Conservation (phyloP, 106 monocot species). For the Allium fistulosum region DNA sequence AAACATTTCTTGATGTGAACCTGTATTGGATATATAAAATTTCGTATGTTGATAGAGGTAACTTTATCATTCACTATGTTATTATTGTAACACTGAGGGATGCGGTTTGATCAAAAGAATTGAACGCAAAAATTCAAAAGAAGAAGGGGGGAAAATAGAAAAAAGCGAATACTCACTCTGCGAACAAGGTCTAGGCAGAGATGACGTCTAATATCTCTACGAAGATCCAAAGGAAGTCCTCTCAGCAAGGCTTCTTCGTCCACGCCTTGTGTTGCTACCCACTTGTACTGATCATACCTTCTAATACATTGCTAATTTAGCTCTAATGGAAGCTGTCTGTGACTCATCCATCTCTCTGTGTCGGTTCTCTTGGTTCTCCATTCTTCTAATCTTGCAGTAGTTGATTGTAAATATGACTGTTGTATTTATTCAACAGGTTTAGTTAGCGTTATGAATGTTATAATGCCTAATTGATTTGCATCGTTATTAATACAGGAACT, state of each 20-base stretch:
- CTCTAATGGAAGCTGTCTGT: slow-evolving; percentile 54
- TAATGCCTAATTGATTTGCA: background rate
- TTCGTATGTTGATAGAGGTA: too few species aligned
- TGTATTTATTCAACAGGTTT: background rate
- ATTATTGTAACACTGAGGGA: too few species aligned
- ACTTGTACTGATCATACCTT: slow-evolving; percentile 69
- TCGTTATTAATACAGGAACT: background rate
- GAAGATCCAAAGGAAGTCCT: slow-evolving; percentile 62
- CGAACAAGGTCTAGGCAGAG: slow-evolving; percentile 78
- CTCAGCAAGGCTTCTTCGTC: slow-evolving; percentile 57
- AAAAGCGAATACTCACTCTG: slow-evolving; percentile 17
- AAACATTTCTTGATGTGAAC: too few species aligned
- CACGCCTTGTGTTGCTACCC: slow-evolving; percentile 69
- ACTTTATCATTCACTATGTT: too few species aligned
- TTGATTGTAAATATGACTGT: slow-evolving; percentile 61
- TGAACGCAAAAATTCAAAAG: too few species aligned
- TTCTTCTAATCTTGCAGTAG: slow-evolving; percentile 30
- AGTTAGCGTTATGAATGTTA: background rate
- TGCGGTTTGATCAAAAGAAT: too few species aligned
- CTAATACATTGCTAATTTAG: slow-evolving; percentile 49
- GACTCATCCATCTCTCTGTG: slow-evolving; percentile 57
- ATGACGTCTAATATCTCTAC: slow-evolving; percentile 78
- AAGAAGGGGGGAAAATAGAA: too few species aligned
- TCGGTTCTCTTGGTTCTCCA: slow-evolving; percentile 49
- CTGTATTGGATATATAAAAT: too few species aligned